A percentile compares a stretch with the other conserved stretches of the same genome.
phyloP scores from a whole-genome alignment of 495 filamentous ascomycete species.

The Trichocladium antarcticum region DNA sequence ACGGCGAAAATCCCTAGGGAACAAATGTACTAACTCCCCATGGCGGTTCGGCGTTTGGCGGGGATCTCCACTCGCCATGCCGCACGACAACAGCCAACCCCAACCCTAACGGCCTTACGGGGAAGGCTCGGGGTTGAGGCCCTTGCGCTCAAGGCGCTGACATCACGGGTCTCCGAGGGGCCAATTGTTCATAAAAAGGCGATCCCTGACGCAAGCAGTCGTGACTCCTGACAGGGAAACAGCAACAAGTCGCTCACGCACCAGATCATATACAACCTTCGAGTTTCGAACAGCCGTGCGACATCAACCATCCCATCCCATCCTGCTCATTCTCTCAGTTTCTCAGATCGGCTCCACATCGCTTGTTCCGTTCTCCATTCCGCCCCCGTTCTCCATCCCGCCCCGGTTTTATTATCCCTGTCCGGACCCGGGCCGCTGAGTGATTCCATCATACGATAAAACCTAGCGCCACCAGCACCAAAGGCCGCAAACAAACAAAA shows the following conservation, averaged over 20 bases:
- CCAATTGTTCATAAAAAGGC: not conserved
- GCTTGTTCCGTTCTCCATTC: too few species aligned
- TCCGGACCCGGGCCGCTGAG: not conserved
- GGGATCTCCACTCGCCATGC: constrained; percentile 1
- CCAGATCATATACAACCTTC: too few species aligned
- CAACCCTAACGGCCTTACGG: constrained; percentile 2
- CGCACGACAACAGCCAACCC: not conserved
- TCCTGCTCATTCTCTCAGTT: too few species aligned
- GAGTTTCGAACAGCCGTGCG: not conserved
- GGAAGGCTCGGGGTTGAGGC: constrained; percentile 9
- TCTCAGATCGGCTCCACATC: not conserved
- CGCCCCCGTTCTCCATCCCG: not conserved
- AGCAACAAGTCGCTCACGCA: too few species aligned
- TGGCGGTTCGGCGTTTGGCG: constrained; percentile 7
- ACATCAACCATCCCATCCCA: not conserved
- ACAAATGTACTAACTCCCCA: too few species aligned
- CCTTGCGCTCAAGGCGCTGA: constrained; percentile 1
- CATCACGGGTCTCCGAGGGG: constrained; percentile 5
- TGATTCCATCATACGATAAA: constrained; percentile 2
- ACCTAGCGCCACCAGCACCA: not conserved
- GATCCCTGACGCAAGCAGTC: too few species aligned
- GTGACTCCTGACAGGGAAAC: too few species aligned
- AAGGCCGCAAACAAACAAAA: not conserved
- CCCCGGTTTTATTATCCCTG: not conserved
- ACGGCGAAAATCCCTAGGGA: too few species aligned